Conservation (phyloP, 352 stramenopile genomes). For the Elongisporangium prolatum region DNA sequence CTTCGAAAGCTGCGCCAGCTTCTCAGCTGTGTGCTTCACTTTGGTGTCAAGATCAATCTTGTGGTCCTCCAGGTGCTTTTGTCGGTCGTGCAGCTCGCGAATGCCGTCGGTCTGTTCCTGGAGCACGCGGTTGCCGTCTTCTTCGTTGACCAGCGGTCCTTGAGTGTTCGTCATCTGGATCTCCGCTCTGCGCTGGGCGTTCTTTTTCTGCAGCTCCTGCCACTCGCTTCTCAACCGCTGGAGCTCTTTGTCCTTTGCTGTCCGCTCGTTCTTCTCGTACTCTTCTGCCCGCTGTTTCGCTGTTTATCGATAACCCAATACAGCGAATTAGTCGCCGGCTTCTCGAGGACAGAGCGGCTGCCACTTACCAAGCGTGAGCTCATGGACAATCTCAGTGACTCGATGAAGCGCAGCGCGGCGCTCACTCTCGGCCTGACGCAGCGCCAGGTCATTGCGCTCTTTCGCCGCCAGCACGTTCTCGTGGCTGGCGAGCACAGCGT, state of each 20-base stretch:
- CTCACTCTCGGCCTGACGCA: slow-evolving; percentile 41
- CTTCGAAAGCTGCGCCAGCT: slow-evolving; percentile 47
- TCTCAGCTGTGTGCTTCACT: slow-evolving; percentile 55
- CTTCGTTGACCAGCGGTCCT: slow-evolving; percentile 74
- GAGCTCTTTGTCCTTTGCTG: slow-evolving; percentile 44
- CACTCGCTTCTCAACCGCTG: slow-evolving; percentile 45
- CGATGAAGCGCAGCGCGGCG: slow-evolving; percentile 28
- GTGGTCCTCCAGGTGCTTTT: slow-evolving; percentile 59
- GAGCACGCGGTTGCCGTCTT: slow-evolving; percentile 70
- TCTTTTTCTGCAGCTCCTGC: slow-evolving; percentile 70
- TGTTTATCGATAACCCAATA: slow-evolving; percentile 2
- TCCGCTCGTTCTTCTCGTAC: slow-evolving; percentile 20
- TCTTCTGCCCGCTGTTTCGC: slow-evolving; percentile 47
- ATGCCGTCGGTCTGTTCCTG: slow-evolving; percentile 70
- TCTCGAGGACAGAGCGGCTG: background rate
- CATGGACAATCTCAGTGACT: slow-evolving; percentile 31
- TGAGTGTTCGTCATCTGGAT: slow-evolving; percentile 59
- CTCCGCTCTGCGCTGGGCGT: slow-evolving; percentile 62
- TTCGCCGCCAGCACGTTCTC: slow-evolving; percentile 21
- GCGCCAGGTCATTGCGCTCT: slow-evolving; percentile 33
- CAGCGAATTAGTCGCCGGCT: background rate
- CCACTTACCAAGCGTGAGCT: slow-evolving; percentile 33
- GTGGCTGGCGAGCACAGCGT: slow-evolving; percentile 18
- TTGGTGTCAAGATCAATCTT: slow-evolving; percentile 70
- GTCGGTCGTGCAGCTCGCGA: slow-evolving; percentile 62